Conservation (phyloP, 495 filamentous ascomycete genomes). For the Penicillium cataractarum region DNA sequence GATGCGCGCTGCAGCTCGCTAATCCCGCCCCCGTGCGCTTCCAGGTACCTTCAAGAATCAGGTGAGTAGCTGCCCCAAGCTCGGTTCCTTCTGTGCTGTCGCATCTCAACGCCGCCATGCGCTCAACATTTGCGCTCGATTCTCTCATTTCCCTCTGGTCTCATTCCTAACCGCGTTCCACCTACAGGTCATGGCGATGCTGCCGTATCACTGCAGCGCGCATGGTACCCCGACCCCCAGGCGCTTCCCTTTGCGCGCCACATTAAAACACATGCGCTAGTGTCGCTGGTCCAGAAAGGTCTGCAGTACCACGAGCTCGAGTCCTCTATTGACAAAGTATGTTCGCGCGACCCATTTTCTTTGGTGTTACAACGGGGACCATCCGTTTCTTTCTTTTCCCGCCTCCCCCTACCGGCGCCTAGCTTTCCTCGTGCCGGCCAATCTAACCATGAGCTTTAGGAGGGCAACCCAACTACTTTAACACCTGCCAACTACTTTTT, state of each 20-base stretch:
- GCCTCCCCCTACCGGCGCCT: conserved; percentile 6
- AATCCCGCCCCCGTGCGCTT: conserved; percentile 22
- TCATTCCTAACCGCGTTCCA: conserved; percentile 28
- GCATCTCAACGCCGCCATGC: conserved; percentile 8
- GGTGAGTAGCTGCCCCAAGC: conserved; percentile 59
- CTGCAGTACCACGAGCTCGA: conserved; percentile 74
- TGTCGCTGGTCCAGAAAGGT: conserved; percentile 76
- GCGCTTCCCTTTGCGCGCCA: conserved; percentile 74
- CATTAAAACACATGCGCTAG: conserved; percentile 75
- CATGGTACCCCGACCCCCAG: conserved; percentile 77
- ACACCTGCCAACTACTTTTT: conserved; percentile 53
- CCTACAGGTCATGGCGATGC: conserved; percentile 63
- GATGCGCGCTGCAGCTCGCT: conserved; percentile 13
- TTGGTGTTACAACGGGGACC: background rate
- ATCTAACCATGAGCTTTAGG: conserved; percentile 31
- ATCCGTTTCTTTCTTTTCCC: background rate
- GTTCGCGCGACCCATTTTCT: conserved; percentile 28
- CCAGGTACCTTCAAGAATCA: conserved; percentile 85
- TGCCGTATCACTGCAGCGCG: conserved; percentile 78
- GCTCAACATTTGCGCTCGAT: conserved; percentile 7
- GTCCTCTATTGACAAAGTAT: conserved; percentile 62
- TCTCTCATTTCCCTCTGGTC: background rate
- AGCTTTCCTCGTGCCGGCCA: background rate
- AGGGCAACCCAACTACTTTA: conserved; percentile 44
- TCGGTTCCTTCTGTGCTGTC: conserved; percentile 14